Evolutionary conservation across 2,329 filamentous ascomycete genomes (phyloP).

Genomic region (Graphiopsis chlorocephala): DNA sequence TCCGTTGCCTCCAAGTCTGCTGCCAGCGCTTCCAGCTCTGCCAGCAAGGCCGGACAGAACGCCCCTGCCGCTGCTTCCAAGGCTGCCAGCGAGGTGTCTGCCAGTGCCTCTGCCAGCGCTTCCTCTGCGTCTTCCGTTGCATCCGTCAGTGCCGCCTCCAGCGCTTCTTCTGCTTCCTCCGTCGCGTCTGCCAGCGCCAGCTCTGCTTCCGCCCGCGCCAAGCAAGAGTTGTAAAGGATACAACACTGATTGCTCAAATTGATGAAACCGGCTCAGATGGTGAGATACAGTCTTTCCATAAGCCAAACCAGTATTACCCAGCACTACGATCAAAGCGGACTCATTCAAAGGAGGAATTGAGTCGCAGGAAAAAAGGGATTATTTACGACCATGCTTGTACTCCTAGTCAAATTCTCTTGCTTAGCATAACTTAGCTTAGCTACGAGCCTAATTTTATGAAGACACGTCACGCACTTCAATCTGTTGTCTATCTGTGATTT

Average conservation of each 20-base stretch:
- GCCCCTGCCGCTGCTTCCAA: constrained; percentile 30
- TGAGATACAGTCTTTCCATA: neutral
- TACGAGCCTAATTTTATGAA: constrained; percentile 12
- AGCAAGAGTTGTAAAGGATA: constrained; percentile 47
- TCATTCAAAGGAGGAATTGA: neutral
- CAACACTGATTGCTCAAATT: neutral
- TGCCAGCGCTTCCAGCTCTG: constrained; percentile 18
- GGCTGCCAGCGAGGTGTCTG: constrained; percentile 35
- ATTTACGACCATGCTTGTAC: constrained; percentile 11
- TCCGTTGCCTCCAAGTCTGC: constrained; percentile 29
- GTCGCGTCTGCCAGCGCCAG: constrained; percentile 33
- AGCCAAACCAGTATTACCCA: neutral
- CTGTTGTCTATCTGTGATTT: neutral
- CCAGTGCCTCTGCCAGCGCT: constrained; percentile 31
- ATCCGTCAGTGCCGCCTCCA: constrained; percentile 33
- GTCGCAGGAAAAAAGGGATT: neutral
- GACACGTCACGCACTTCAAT: neutral
- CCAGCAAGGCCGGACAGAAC: constrained; percentile 15
- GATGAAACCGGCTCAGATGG: neutral
- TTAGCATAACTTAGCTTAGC: constrained; percentile 12
- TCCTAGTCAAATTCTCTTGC: constrained; percentile 1
- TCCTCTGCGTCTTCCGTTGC: constrained; percentile 23
- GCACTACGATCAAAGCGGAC: neutral
- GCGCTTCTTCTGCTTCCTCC: constrained; percentile 28
- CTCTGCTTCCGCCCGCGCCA: constrained; percentile 34